Base-by-base conservation (phyloP, 164 flowering plant genomes). In the Protea cynaroides region DNA sequence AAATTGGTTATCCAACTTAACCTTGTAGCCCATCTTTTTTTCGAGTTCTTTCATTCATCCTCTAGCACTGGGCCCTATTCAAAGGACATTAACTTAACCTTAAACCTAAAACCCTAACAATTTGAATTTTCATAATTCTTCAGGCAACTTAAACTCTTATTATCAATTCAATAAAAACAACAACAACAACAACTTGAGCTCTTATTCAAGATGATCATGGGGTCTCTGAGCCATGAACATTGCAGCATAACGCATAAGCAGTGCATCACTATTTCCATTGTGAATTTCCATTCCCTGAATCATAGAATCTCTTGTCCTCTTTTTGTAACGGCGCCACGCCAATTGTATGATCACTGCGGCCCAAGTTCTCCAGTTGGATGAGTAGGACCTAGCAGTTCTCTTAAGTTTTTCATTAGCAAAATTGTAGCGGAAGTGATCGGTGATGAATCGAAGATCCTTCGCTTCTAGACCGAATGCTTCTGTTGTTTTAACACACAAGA, bases 291-390 rank as follows among this genome's bases (percentile, higher is more conserved):
- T 47, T 46, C 62, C 75, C 55, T 51, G 79, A 65, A 37, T 64
- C 68, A 74, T 67, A 3, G 81, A 75, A 53, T 76, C 78, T 11
- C 77, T 68, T 4, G 81, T 84, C 77, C 91, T 84, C 73, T n/a
- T 58, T 74, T 77, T 76, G 80, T 86, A 81, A 2, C 90, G 83
- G 1, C 85, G 80, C 96, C 97, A 90, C 6, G 89, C 89, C 13
- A 90, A 64, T 64, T 93, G 98, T 57, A 93, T 79, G 56, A 83
- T 90, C 25, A 90, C 90, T 0, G 98, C 97, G 1, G 89, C 98
- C 98, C 97, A 93, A 12, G 97, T 93, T 57, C 92, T 69, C 98
- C 98, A 93, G 51, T 85, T 89, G 7, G 94, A 87, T 0, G 96
- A 93, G 72, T 88, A 85, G 65, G 80, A 90, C 60, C 92, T 80